A percentile compares a stretch with the other conserved stretches of the same genome.
Conservation (phyloP, 1,284 basidiomycete genomes). For the Mixia osmundae region DNA sequence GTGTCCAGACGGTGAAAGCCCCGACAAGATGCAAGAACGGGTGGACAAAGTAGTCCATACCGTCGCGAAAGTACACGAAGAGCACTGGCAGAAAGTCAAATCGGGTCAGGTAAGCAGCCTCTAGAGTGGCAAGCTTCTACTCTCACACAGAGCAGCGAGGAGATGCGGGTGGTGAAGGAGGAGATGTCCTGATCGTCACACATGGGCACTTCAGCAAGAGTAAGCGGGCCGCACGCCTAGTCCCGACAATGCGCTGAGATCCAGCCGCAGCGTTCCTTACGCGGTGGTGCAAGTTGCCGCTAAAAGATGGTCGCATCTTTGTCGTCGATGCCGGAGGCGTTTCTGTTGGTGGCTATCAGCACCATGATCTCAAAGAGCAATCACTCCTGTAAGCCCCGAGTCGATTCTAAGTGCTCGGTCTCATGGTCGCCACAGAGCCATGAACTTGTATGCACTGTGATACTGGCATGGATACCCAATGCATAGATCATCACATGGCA, state of each 20-base stretch:
- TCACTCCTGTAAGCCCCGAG: constrained; percentile 6
- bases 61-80: constrained; percentile 5
- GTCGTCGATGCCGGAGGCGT: constrained; percentile 46
- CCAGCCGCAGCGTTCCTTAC: too few relatives aligned
- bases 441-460: too few relatives aligned
- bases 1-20: constrained; percentile 66
- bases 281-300: constrained; percentile 47
- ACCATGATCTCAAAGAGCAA: constrained; percentile 6
- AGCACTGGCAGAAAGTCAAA: constrained; percentile 1
- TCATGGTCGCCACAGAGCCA: too few relatives aligned
- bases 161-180: constrained; percentile 15
- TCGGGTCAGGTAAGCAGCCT: constrained; percentile 5
- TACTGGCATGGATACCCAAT: too few relatives aligned
- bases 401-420: too few relatives aligned
- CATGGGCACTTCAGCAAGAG: constrained; percentile 17
- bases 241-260: too few relatives aligned
- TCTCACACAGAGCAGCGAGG: too few relatives aligned
- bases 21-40: constrained; percentile 47
- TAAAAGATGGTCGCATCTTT: constrained; percentile 40
- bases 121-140: too few relatives aligned
- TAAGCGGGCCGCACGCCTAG: too few relatives aligned
- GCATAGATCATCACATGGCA: too few relatives aligned
- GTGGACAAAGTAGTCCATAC: constrained; percentile 27
- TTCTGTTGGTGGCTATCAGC: constrained; percentile 6
- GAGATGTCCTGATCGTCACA: constrained; percentile 16